Evolutionary conservation across 805 yeast species (phyloP), one percentile per base, ranked within the genome.

Genomic region (Priceomyces carsonii): DNA sequence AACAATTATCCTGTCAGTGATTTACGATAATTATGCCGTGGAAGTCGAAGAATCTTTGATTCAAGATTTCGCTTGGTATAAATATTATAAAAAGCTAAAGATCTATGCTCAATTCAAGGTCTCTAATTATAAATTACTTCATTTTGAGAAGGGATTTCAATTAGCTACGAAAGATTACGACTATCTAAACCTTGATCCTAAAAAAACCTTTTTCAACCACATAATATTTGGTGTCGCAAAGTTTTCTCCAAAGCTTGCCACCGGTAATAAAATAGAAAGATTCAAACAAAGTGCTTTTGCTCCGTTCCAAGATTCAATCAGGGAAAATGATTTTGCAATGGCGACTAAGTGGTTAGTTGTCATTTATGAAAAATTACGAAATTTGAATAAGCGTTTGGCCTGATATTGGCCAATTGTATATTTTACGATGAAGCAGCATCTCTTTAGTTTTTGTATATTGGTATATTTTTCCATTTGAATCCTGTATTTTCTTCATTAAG

Each of bases 21-120:
- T 45, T 2, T 82, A 75, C 46, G 90, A 85, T 46, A 49, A 45
- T 2, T 69, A 69, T 41, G 69, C 73, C 13, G 48, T 50, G 3
- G 53, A 65, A 2, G 64, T 86, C 18, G 79, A 77, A 43, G 58
- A 61, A 2, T 68, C 73, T 21, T 75, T 80, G 36, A 58, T 69
- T 1, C 62, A 71, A 27, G 97, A 87, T 47, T 83, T 75, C 48
- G 89, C 96, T 1, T 84, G 95, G 89, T 87, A 82, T 63, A 67
- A 73, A 43, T 61, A 73, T 34, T 72, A 68, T 44, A 73, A 69
- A 44, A 87, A 87, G 56, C 51, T 85, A 23, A 70, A 63, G 33
- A 66, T 80, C 4, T 81, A 79, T 33, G 72, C 82, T 10, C 72
- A 73, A 36, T 65, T 82, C 38, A 75, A 81, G 38, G 54, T 75